Base-by-base conservation (phyloP, 2,329 filamentous ascomycete genomes). In the Ophiostoma sp. region DNA sequence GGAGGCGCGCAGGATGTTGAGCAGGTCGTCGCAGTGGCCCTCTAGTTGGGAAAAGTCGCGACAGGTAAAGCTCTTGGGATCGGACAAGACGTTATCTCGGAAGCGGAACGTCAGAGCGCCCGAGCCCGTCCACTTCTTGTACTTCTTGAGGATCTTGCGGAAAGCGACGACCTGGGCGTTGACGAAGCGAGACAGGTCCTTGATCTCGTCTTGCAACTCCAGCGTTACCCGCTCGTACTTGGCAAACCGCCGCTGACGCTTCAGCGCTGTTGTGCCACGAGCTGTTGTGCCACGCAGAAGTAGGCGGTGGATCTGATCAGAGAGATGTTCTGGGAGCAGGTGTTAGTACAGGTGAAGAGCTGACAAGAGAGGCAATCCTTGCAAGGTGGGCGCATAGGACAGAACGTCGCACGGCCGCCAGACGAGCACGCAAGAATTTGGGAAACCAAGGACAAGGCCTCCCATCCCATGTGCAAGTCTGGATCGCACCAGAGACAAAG, bases 71-170 rank as follows among this genome's bases (percentile, higher is more conserved):
- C 91, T 93, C 81, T 91, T 92, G 89, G 76, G 90, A 72, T 89
- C 85, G 69, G 85, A 84, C 66, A 93, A 84, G 31, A 95, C 83
- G 77, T 90, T 87, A 39, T 90, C 86, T 75, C 88, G 89, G 81
- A 96, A 92, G 31, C 90, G 88, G 63, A 84, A 83, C 74, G 88
- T 87, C 28, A 96, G 84, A 0, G 87, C 85, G 6, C 85, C 85
- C 28, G 93, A 94, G 55, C 90, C 90, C 2, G 93, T 95, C 93
- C 93, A 96, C 87, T 94, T 95, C 87, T 86, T 88, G 82, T 96
- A 95, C 80, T 97, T 97, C 80, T 78, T 96, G 45, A 95, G 84
- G 50, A 97, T 91, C 82, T 97, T 97, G 72, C 89, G 88, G 78
- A 97, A 95, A 3, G 92, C 93, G 4, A 91, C 88, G 11, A 90